Evolutionary conservation across 805 yeast genomes (phyloP), one percentile per base, ranked within the genome.

Genomic region (Hermanozyma aechmeae): DNA sequence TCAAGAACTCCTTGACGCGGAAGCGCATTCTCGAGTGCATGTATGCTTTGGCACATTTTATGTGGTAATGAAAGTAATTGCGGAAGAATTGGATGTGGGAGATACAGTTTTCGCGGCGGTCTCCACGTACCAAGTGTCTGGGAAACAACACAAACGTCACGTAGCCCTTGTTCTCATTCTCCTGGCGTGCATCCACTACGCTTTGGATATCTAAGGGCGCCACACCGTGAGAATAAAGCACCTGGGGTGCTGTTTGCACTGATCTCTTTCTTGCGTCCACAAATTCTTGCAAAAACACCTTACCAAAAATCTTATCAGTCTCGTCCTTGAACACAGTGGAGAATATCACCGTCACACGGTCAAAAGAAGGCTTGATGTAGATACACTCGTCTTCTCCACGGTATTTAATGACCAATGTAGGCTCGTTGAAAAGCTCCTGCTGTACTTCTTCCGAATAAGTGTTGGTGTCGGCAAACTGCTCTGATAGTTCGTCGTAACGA

Each of bases 231-330:
- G 94, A 79, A 49, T 81, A 87, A 45, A 92, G 71, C 30, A 92
- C 99, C 64, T 92, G 99, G 12, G 99, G 99, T 2, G 97, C 96
- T 28, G 92, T 87, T 60, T 92, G 98, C 36, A 92, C 89, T 4
- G 94, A 81, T 55, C 96, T 73, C 51, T 82, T 82, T 58, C 99
- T 76, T 8, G 97, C 96, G 54, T 87, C 96, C 25, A 86, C 95
- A 53, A 87, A 87, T 59, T 87, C 96, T 52, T 85, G 95, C 38
- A 85, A 62, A 49, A 85, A 85, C 21, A 85, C 94, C 54, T 79
- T 84, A 24, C 94, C 93, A 43, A 84, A 81, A 30, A 82, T 71
- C 52, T 83, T 85, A 58, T 92, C 99, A 3, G 97, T 92, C 56
- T 92, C 97, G 57, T 92, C 99, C 50, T 83, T 80, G 69, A 92